These are phyloP conservation scores for Jackrogersella minutella DNA, from an alignment of 495 filamentous ascomycete genomes.

Conservation along the genomic window DNA sequence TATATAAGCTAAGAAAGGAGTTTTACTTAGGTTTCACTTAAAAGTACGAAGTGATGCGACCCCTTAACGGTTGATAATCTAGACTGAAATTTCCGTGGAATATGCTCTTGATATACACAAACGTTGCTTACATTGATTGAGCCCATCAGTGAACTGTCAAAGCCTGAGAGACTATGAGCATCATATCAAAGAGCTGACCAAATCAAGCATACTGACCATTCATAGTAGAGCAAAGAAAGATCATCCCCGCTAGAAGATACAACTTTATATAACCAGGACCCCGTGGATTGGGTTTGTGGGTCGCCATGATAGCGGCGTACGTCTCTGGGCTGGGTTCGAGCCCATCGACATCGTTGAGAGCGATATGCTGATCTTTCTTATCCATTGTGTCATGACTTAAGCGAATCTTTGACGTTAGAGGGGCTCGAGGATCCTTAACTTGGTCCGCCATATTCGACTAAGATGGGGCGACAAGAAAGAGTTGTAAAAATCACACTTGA, in stretches of 20 bases:
- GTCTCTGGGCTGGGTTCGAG: slow-evolving; percentile 34
- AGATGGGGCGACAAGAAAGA: not conserved
- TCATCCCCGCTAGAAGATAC: slow-evolving; percentile 38
- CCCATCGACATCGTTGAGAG: slow-evolving; percentile 21
- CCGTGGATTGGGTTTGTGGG: slow-evolving; percentile 39
- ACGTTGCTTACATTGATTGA: slow-evolving; percentile 43
- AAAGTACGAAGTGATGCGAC: not conserved
- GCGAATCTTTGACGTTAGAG: slow-evolving; percentile 12
- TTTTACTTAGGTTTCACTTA: not conserved
- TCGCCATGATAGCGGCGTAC: slow-evolving; percentile 43
- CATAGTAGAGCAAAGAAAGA: slow-evolving; percentile 45
- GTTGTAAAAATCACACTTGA: not conserved
- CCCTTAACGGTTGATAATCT: not conserved
- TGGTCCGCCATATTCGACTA: slow-evolving; percentile 24
- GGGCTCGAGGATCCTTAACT: not conserved
- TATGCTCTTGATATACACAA: not conserved
- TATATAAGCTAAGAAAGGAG: not conserved
- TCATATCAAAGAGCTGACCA: not conserved
- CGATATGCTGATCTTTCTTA: not conserved
- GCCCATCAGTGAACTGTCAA: slow-evolving; percentile 47
- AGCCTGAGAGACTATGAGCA: slow-evolving; percentile 30
- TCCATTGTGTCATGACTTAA: slow-evolving; percentile 22
- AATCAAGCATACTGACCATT: slow-evolving; percentile 32
- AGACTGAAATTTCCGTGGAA: not conserved
- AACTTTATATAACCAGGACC: slow-evolving; percentile 42